A percentile compares a stretch with the other conserved stretches of the same genome.
phyloP scores from a whole-genome alignment of 495 filamentous ascomycete genomes.

The Recurvomyces mirabilis region DNA sequence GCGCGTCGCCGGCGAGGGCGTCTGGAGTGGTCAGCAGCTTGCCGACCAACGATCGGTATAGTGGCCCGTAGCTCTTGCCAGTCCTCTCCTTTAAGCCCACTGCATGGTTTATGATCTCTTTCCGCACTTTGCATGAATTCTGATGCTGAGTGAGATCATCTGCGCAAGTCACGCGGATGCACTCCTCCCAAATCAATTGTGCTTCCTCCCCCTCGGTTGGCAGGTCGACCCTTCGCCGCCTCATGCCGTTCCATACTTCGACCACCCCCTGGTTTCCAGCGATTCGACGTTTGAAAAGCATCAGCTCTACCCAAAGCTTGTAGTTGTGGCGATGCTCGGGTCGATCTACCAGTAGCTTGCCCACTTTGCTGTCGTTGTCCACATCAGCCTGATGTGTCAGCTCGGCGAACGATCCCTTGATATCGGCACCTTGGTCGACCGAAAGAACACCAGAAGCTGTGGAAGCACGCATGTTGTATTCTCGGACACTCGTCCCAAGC shows the following conservation, averaged over 20 bases:
- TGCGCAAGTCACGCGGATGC: conserved; percentile 32
- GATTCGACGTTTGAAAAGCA: conserved; percentile 48
- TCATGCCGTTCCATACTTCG: conserved; percentile 53
- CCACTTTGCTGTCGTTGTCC: not conserved
- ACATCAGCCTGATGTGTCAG: conserved; percentile 12
- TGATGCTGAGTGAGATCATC: not conserved
- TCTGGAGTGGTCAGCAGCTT: not conserved
- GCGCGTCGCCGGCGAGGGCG: not conserved
- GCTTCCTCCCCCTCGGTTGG: conserved; percentile 40
- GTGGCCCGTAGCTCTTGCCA: not conserved
- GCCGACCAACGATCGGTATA: not conserved
- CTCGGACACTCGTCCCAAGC: conserved; percentile 3
- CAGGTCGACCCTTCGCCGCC: conserved; percentile 36
- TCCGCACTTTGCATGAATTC: conserved; percentile 36
- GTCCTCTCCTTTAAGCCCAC: not conserved
- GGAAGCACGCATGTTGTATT: conserved; percentile 7
- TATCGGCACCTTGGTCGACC: not conserved
- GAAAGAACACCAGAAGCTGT: not conserved
- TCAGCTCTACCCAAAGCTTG: conserved; percentile 52
- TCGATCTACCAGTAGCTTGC: conserved; percentile 43
- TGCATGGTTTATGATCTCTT: conserved; percentile 21
- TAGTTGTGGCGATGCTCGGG: conserved; percentile 40
- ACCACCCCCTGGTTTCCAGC: conserved; percentile 48
- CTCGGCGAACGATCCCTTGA: not conserved
- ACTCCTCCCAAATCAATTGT: conserved; percentile 45